Conservation (phyloP, 2,329 filamentous ascomycete genomes). For the Albifimbria verrucaria region DNA sequence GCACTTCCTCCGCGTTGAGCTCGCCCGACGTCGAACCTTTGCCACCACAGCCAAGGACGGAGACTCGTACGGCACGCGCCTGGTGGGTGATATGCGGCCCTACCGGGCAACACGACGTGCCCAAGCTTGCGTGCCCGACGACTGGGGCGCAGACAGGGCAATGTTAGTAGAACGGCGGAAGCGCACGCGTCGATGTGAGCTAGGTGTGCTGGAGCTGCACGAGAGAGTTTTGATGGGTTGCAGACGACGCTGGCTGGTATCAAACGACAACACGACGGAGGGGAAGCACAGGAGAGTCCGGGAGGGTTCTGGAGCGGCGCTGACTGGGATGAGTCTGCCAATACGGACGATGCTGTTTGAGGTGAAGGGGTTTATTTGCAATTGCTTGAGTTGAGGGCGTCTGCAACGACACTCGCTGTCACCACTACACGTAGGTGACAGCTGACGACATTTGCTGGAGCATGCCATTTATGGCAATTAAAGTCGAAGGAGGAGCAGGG, state of each 20-base stretch:
- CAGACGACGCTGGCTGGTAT: constrained; percentile 1
- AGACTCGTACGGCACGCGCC: constrained; percentile 5
- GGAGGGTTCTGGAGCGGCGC: background rate
- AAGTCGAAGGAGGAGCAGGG: no score
- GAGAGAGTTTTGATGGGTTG: constrained; percentile 12
- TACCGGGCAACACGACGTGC: background rate
- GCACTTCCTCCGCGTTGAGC: constrained; percentile 31
- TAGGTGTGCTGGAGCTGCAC: background rate
- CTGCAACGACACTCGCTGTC: no score
- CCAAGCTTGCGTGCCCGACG: background rate
- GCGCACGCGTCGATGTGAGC: background rate
- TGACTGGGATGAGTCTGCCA: background rate
- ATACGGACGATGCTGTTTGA: no score
- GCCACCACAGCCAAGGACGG: background rate
- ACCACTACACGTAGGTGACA: no score
- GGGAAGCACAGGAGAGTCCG: constrained; percentile 7
- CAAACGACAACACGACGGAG: constrained; percentile 13
- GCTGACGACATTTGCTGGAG: no score
- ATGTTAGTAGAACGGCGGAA: constrained; percentile 11
- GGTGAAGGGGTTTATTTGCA: no score
- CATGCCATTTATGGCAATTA: no score
- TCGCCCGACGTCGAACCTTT: constrained; percentile 19
- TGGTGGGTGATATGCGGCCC: constrained; percentile 13
- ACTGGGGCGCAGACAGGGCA: constrained; percentile 15
- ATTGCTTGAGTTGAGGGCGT: no score